Evolutionary conservation across 1,284 basidiomycete genomes (phyloP).

Genomic region (Austroboletus novae-zelandiae): DNA sequence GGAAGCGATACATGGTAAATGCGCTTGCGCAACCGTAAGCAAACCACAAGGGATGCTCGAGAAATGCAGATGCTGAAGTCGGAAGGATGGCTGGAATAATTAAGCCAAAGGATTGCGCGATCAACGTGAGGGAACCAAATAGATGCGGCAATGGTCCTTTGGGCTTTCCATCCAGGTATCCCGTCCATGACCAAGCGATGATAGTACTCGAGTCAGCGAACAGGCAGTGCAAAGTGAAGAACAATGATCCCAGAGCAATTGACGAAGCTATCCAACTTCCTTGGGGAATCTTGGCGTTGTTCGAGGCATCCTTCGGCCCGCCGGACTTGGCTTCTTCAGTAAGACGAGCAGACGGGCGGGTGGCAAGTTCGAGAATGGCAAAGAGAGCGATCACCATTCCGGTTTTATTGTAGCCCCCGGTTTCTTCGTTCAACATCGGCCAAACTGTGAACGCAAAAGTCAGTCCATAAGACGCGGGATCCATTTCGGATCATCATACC

Average conservation of each 20-base stretch:
- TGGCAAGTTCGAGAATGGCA: conserved; percentile 49
- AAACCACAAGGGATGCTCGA: conserved; percentile 52
- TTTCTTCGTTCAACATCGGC: conserved; percentile 69
- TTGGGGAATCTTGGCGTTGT: conserved; percentile 14
- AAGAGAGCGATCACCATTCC: conserved; percentile 54
- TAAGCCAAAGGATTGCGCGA: conserved; percentile 62
- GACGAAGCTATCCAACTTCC: conserved; percentile 48
- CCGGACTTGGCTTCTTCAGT: conserved; percentile 11
- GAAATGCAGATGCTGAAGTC: conserved; percentile 21
- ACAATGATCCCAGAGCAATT: conserved; percentile 68
- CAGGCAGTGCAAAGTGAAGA: conserved; percentile 79
- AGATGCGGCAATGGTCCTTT: conserved; percentile 75
- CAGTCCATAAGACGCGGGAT: not conserved
- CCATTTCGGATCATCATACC: conserved; percentile 36
- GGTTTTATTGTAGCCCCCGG: conserved; percentile 72
- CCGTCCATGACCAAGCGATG: conserved; percentile 90
- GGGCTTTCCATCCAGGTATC: conserved; percentile 61
- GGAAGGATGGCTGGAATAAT: conserved; percentile 41
- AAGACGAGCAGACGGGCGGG: conserved; percentile 31
- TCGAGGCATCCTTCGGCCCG: conserved; percentile 4
- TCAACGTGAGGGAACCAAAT: conserved; percentile 68
- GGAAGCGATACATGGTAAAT: conserved; percentile 57
- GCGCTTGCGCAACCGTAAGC: conserved; percentile 49
- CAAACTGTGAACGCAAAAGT: conserved; percentile 53
- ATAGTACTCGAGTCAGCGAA: conserved; percentile 81